Evolutionary conservation across 2,329 filamentous ascomycete genomes (phyloP), one percentile per base, ranked within the genome.

Genomic region (Apiospora hydei): DNA sequence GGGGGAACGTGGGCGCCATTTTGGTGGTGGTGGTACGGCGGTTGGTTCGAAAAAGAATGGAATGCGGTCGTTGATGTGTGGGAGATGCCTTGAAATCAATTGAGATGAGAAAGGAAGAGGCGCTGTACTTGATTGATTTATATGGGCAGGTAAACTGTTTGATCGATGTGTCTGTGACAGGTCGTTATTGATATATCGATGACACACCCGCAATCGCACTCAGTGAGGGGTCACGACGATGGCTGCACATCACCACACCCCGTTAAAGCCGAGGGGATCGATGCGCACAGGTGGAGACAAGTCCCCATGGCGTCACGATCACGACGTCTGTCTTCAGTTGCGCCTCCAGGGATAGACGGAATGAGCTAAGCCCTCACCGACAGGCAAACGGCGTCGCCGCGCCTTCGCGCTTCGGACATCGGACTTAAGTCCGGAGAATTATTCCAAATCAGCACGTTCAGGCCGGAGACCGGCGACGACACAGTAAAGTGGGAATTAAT

Each of bases 1-100:
- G 81, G n/a, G 82, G 81, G 69, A 79, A 83, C 26, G 76, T 77
- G 16, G 76, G 26, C 0, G 76, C 64, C 78, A 79, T 80, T 69
- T 34, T 75, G 8, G 46, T n/a, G 30, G 24, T 38, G 16, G 49
- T 26, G 44, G 3, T n/a, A 1, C 21, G 7, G 10, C 10, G 34
- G 51, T 34, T 10, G 4, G 3, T 18, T 18, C 4, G 26, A 30
- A 16, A 30, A 30, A 30, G 26, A 30, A 30, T 2, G 26, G 26
- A 30, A 30, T 30, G 26, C 26, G 26, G 26, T 30, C 26, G 46
- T 47, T 7, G 46, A 21, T 3, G 16, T 3, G 46, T 47, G 24
- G 11, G 24, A n/a, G 13, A 51, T 3, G 47, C 1, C 3, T 26
- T n/a, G 6, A 2, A 30, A 6, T 57, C 14, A 57, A 57, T 57